Conservation (phyloP, 805 yeast species). For the Saturnispora gosingensis region DNA sequence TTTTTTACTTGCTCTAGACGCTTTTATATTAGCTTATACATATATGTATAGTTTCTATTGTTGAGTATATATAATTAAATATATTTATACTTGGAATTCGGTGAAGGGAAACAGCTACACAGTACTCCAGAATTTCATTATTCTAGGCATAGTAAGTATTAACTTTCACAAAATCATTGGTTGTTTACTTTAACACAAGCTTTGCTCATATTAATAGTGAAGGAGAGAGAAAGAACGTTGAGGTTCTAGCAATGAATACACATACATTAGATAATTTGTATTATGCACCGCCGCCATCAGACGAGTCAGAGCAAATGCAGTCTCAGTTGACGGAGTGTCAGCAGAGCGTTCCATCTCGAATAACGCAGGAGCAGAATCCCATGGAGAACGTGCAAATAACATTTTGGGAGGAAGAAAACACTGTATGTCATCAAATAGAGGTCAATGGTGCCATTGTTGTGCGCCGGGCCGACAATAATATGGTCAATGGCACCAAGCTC, state of each 20-base stretch:
- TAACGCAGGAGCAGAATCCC: background rate
- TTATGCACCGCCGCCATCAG: background rate
- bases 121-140: background rate
- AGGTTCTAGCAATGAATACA: background rate
- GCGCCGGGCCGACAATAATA: conserved; percentile 61
- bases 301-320: background rate
- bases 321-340: background rate
- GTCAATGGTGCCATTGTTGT: conserved; percentile 60
- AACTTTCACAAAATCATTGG: background rate
- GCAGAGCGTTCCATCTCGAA: background rate
- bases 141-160: background rate
- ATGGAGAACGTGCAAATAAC: conserved; percentile 32
- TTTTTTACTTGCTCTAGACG: background rate
- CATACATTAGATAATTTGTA: background rate
- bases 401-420: conserved; percentile 70
- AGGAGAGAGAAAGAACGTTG: background rate
- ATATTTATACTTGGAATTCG: background rate
- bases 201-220: background rate
- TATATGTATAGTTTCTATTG: background rate
- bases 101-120: background rate
- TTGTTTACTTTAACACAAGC: background rate
- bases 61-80: too few relatives aligned
- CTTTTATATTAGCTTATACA: background rate
- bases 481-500: conserved; percentile 64
- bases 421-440: conserved; percentile 64